phyloP scores from a whole-genome alignment of 805 yeast species.

The Metahyphopichia silvanorum region DNA sequence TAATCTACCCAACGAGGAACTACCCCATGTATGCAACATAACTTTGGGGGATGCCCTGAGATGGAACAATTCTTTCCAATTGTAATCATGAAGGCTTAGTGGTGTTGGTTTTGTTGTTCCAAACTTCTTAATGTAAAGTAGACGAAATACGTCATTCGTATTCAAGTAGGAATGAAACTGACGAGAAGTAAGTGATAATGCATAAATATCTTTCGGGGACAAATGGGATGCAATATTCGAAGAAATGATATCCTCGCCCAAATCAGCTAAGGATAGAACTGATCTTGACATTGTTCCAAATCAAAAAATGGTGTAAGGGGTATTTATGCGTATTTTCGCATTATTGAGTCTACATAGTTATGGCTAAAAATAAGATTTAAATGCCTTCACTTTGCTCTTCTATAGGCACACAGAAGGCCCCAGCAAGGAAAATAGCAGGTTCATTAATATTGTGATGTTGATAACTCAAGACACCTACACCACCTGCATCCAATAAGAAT shows the following conservation, averaged over 20 bases:
- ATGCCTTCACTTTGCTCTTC: slow-evolving; percentile 44
- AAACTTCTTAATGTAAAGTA: slow-evolving; percentile 42
- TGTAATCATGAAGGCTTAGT: slow-evolving; percentile 28
- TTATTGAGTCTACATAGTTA: no score
- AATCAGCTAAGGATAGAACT: slow-evolving; percentile 12
- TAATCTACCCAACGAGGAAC: slow-evolving; percentile 39
- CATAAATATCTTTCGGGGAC: slow-evolving; percentile 35
- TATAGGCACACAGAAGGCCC: slow-evolving; percentile 74
- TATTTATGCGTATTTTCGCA: no score
- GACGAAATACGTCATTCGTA: slow-evolving; percentile 32
- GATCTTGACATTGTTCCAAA: not conserved
- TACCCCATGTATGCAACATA: slow-evolving; percentile 52
- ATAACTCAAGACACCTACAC: slow-evolving; percentile 87
- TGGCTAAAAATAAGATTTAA: no score
- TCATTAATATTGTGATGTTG: slow-evolving; percentile 82
- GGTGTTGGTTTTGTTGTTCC: slow-evolving; percentile 42
- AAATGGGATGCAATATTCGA: slow-evolving; percentile 30
- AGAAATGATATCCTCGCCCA: slow-evolving; percentile 41
- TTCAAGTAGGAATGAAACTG: slow-evolving; percentile 24
- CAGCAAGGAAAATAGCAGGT: slow-evolving; percentile 83
- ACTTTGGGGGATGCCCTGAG: slow-evolving; percentile 32
- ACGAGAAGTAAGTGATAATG: slow-evolving; percentile 38
- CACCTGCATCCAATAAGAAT: slow-evolving; percentile 90
- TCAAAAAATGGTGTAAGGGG: no score
- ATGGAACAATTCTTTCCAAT: slow-evolving; percentile 50